Evolutionary conservation across 805 yeast genomes (phyloP), one percentile per base, ranked within the genome.

Genomic region (Priceomyces castillae): DNA sequence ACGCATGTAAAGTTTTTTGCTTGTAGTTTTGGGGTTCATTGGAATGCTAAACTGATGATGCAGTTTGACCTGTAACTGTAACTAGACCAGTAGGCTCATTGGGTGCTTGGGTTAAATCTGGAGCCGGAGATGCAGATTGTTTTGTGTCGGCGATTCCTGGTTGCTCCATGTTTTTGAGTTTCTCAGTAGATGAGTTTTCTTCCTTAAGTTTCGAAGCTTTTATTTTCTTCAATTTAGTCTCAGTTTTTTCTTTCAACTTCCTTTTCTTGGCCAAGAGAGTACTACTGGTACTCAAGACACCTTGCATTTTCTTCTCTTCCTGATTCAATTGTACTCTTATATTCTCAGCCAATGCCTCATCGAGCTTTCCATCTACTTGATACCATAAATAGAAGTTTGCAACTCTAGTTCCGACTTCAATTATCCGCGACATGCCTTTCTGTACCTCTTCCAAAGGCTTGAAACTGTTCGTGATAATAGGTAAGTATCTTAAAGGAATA

Each of bases 341-440:
- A 6, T 71, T 69, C 52, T 86, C 94, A 0, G 86, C 86, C 37
- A 85, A 53, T 1, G 64, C 62, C 49, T 82, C 87, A 58, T 86
- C 94, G 42, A 80, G 77, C 37, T 77, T 73, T 0, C 89, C 90
- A 60, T 86, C 94, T 9, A 92, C 71, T 53, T 86, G 88, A 55
- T 84, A 87, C 96, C 97, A 90, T 16, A 89, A 67, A 57, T 84
- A 77, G 52, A 80, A 79, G 26, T 78, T 78, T 4, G 83, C 67
- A 2, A 81, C 64, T 45, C 89, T 72, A 1, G 71, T 69, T 1
- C 96, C 96, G 15, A 63, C 67, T 12, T 69, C 67, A 43, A 89
- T 59, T 3, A 83, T 76, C 7, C 72, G 65, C 31, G 73, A 71
- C 96, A 92, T 89, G 15, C 73, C 64, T 14, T 65, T 62, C 39